These are phyloP conservation scores for Neurospora sp. DNA, from an alignment of 495 filamentous ascomycete genomes.

Conservation along the genomic window DNA sequence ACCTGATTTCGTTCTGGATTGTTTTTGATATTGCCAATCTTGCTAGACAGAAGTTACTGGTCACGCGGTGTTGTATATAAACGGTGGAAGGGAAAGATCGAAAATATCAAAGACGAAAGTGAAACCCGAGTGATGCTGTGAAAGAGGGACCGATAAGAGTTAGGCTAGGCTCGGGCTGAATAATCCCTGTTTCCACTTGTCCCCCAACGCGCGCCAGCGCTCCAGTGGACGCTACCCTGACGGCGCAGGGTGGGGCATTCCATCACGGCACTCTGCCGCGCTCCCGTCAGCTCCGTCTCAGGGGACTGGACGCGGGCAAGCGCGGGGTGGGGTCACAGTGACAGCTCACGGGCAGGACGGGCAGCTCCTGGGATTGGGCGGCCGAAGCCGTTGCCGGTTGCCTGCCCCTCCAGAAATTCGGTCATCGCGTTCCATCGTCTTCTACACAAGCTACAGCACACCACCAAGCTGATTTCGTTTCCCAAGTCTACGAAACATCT, in stretches of 20 bases:
- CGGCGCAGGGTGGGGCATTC: neutral
- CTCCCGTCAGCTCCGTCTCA: neutral
- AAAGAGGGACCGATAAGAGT: neutral
- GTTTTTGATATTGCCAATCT: neutral
- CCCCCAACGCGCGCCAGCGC: neutral
- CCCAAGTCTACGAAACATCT: neutral
- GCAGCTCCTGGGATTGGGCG: neutral
- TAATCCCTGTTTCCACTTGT: neutral
- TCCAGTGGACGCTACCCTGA: neutral
- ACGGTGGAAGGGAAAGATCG: neutral
- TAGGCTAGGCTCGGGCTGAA: neutral
- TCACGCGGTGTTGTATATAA: neutral
- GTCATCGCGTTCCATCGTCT: constrained; percentile 13
- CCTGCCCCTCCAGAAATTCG: neutral
- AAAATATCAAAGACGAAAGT: neutral
- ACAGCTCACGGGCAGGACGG: neutral
- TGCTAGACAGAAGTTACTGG: neutral
- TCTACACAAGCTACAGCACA: constrained; percentile 5
- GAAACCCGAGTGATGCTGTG: neutral
- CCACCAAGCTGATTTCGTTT: neutral
- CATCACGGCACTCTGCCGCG: neutral
- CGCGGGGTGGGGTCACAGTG: neutral
- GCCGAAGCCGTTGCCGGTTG: neutral
- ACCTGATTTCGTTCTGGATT: neutral
- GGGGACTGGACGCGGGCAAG: neutral